Base-by-base conservation (phyloP, 768 basidiomycete genomes). In the Vararia minispora region DNA sequence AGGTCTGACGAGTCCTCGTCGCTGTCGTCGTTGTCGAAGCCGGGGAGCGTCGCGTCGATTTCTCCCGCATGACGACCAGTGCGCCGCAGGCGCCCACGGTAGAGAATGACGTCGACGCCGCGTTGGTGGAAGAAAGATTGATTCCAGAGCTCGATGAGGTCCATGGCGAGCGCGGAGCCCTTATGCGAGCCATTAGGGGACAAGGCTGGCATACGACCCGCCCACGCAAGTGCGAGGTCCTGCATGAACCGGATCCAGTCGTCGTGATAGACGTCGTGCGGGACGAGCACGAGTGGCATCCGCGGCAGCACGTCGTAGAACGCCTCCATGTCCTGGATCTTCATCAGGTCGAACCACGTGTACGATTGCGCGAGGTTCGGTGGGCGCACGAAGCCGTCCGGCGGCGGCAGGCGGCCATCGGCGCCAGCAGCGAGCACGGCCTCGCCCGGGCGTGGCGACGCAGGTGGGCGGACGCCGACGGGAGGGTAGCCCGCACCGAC, bases 221-320 rank as follows among this genome's bases (percentile, higher is more conserved):
- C 66, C 86, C 86, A 90, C 0, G 80, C 76, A 18, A 80, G 65
- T 8, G 72, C 67, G 17, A 90, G 54, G 53, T 89, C 86, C 81
- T 76, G 73, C 67, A 82, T 80, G 49, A 84, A 72, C 36, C 86
- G 66, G 44, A 69, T 73, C 86, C 86, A 90, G 50, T 90, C 86
- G 39, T 79, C 76, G 43, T 71, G 68, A 44, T 74, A 74, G 8
- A 87, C 76, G 50, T 90, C 86, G 51, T 88, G 86, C 14, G 81
- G 68, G 25, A 72, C 65, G 17, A 89, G 69, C 9, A 80, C 73
- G 5, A 66, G 45, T 6, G 86, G 86, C 75, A 89, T 79, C 49
- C 74, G 69, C 10, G 84, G 81, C 28, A 76, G 63, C 12, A 65
- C 65, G 28, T 77, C 72, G 31, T 74, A 66, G 48, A 87, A 71